Base-by-base conservation (phyloP, 768 basidiomycete species). In the Podaxis sp. region DNA sequence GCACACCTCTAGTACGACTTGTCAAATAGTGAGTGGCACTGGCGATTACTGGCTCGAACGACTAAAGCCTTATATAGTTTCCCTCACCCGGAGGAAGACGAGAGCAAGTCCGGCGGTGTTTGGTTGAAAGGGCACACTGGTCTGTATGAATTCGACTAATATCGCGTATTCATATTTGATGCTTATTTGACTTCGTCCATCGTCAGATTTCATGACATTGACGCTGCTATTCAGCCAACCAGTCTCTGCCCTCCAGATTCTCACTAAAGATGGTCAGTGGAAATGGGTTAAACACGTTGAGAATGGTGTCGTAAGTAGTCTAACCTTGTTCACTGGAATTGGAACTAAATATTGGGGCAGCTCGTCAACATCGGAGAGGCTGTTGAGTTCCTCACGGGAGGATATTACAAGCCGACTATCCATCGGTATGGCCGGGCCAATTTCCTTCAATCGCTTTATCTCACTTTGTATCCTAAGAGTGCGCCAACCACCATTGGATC, bases 111-210 rank as follows among this genome's bases (percentile, higher is more conserved):
- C 0, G 78, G 77, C 21, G 72, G 78, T 46, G 78, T 82, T 3
- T 82, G 80, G 80, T 65, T 82, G 21, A 82, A 82, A 62, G 81
- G 81, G 2, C 81, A 82, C 55, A 77, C 77, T 3, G 80, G 80
- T 77, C 55, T 3, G 59, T 47, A 44, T 46, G 35, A 37, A 9
- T 18, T 7, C 38, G 28, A 35, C 11, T 23, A 23, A 14, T 9
- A 16, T 27, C 14, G 27, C n/a, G 5, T 25, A 48, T 25, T 11
- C n/a, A 2, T n/a, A 48, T 25, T 11, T 27, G n/a, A 42, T 14
- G 9, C 28, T 32, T 32, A 32, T 25, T 27, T 32, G 35, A 18
- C 4, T 21, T 36, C 28, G 28, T 7, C 3, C 11, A 23, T 37
- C 16, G 13, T 10, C 55, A 81, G 79, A 82, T 62, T 71, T 79